Base-by-base conservation (phyloP, 1,284 basidiomycete genomes). In the Sporisorium graminicola region DNA sequence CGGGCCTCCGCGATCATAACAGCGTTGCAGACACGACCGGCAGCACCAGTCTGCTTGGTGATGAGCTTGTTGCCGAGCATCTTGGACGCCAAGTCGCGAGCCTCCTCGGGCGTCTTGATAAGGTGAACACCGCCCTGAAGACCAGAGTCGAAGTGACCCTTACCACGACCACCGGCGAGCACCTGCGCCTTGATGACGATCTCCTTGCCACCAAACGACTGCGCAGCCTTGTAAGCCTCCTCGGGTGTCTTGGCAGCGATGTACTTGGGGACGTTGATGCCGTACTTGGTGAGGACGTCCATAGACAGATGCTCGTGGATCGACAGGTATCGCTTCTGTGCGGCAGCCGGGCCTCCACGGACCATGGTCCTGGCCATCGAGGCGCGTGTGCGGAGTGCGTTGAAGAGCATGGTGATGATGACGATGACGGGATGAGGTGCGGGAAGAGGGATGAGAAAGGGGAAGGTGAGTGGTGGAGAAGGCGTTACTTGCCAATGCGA, bases 291-390 rank as follows among this genome's bases (percentile, higher is more conserved):
- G 82, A 99, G 90, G 54, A 99, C 89, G 82, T 92, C 91, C 87
- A 98, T 93, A 59, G 95, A 97, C 86, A 98, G 94, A 88, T 98
- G 94, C 89, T 99, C 96, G 88, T 99, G 96, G 85, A 99, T 96
- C 52, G 94, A 97, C 83, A 99, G 91, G 87, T 92, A 93, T 82
- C 96, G 93, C 88, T 90, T 93, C 90, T 96, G 94, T 9, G 70
- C 70, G 26, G 70, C 71, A 27, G 66, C 69, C 22, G 66, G 57
- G 27, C 68, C 72, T 43, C 67, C 61, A 5, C 78, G 75, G 55
- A 80, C 70, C 54, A 79, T 62, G 62, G 78, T 67, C 35, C 68
- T 59, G 42, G 80, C 79, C 63, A 76, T 62, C 24, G 77, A 58
- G 59, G 77, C 77, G 59, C 76, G 74, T 50, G 77, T 74, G 29